A percentile compares a stretch with the other conserved stretches of the same genome.
phyloP scores from a whole-genome alignment of 148 eudicot genomes.

The Talinum fruticosum region DNA sequence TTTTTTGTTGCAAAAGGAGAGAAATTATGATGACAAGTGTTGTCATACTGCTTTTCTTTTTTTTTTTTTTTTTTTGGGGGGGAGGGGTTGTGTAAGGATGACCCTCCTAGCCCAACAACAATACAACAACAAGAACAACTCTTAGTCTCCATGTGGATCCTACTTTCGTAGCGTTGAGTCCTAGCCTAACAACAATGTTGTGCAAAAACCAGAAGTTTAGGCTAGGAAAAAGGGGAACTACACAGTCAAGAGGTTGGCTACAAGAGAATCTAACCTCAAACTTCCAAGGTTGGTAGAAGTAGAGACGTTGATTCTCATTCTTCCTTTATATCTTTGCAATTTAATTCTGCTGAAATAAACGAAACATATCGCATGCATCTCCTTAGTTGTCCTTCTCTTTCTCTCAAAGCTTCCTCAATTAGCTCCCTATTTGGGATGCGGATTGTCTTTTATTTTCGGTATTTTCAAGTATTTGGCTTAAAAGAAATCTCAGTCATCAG shows the following conservation, averaged over 20 bases:
- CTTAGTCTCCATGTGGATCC: too few species aligned
- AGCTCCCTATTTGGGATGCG: not conserved
- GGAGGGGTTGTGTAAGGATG: not conserved
- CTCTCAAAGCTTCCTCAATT: not conserved
- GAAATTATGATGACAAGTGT: not conserved
- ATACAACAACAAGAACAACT: too few species aligned
- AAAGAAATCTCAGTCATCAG: not conserved
- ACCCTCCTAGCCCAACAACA: too few species aligned
- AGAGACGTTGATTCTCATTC: not conserved
- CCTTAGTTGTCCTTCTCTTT: not conserved
- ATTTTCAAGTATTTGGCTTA: not conserved
- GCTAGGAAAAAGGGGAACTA: not conserved
- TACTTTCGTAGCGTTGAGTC: too few species aligned
- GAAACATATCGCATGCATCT: too few species aligned
- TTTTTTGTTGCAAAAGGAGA: too few species aligned
- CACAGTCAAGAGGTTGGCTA: not conserved
- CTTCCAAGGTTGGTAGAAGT: not conserved
- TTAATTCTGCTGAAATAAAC: too few species aligned
- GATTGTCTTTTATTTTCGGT: too few species aligned
- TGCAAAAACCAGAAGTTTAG: not conserved
- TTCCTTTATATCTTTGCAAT: too few species aligned
- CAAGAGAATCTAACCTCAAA: not conserved
- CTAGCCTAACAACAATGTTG: not conserved
- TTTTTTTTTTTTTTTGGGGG: not conserved
- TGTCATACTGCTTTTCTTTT: too few species aligned